Conservation (phyloP, 108 stramenopile genomes). For the Skeletonema costatum region DNA sequence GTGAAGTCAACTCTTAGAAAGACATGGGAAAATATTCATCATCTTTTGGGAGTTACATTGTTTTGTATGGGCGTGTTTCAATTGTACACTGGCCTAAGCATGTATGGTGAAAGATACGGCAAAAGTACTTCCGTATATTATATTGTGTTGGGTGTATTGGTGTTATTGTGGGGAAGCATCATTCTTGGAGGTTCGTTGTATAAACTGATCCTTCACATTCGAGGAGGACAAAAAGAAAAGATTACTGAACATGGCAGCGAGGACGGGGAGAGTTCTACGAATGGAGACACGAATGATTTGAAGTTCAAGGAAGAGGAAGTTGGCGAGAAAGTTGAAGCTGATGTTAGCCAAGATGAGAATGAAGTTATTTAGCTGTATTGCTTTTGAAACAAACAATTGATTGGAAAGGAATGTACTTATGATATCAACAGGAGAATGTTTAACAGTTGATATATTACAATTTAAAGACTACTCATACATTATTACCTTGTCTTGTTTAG, state of each 20-base stretch:
- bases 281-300: neutral
- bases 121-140: slow-evolving; percentile 9
- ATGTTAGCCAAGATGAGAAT: neutral
- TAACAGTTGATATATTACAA: neutral
- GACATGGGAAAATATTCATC: slow-evolving; percentile 35
- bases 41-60: slow-evolving; percentile 22
- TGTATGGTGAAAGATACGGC: slow-evolving; percentile 28
- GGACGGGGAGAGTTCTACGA: neutral
- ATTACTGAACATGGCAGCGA: neutral
- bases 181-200: slow-evolving; percentile 31
- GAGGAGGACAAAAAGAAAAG: neutral
- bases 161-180: slow-evolving; percentile 16
- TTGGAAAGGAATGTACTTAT: neutral
- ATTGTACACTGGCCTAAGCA: slow-evolving; percentile 26
- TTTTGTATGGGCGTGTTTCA: slow-evolving; percentile 42
- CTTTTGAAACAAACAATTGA: neutral
- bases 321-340: neutral
- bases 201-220: slow-evolving; percentile 10
- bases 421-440: neutral
- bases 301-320: neutral
- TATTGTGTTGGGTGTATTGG: slow-evolving; percentile 13
- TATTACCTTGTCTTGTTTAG: neutral
- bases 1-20: slow-evolving; percentile 17
- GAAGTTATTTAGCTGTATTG: neutral
- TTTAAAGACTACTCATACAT: neutral